Conservation (phyloP, 2,329 filamentous ascomycete species). For the Ophiocordyceps sinensis region DNA sequence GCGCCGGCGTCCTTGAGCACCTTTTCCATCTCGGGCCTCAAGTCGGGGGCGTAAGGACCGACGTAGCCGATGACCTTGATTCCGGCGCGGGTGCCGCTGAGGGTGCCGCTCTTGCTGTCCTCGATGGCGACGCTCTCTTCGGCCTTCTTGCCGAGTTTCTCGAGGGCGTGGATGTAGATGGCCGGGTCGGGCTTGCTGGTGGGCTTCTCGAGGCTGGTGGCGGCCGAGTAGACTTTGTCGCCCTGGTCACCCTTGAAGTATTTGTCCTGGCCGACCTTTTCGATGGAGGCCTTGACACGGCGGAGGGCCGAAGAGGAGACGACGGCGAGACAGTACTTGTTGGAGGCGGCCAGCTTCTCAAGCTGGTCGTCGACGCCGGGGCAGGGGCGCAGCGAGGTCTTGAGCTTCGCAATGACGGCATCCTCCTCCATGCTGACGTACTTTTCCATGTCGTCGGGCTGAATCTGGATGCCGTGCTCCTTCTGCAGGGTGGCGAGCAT, state of each 20-base stretch:
- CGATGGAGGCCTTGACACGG: conserved; percentile 62
- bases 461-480: conserved; percentile 60
- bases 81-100: conserved; percentile 56
- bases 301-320: conserved; percentile 70
- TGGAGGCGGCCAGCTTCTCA: conserved; percentile 41
- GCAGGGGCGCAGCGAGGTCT: conserved; percentile 53
- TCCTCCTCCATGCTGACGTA: conserved; percentile 71
- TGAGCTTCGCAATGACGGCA: conserved; percentile 68
- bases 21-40: conserved; percentile 51
- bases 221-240: conserved; percentile 67
- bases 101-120: conserved; percentile 75
- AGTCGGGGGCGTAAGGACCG: conserved; percentile 53
- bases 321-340: conserved; percentile 61
- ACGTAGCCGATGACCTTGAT: conserved; percentile 79
- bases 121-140: conserved; percentile 68
- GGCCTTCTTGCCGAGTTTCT: conserved; percentile 56
- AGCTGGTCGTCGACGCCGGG: conserved; percentile 54
- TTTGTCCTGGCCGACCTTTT: conserved; percentile 65
- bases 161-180: conserved; percentile 67
- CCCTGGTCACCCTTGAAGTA: conserved; percentile 60
- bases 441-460: conserved; percentile 50
- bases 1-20: conserved; percentile 46
- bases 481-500: conserved; percentile 69
- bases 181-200: conserved; percentile 85
- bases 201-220: conserved; percentile 62